Conservation (phyloP, 2,329 filamentous ascomycete genomes). For the Aspergillus melleus region DNA sequence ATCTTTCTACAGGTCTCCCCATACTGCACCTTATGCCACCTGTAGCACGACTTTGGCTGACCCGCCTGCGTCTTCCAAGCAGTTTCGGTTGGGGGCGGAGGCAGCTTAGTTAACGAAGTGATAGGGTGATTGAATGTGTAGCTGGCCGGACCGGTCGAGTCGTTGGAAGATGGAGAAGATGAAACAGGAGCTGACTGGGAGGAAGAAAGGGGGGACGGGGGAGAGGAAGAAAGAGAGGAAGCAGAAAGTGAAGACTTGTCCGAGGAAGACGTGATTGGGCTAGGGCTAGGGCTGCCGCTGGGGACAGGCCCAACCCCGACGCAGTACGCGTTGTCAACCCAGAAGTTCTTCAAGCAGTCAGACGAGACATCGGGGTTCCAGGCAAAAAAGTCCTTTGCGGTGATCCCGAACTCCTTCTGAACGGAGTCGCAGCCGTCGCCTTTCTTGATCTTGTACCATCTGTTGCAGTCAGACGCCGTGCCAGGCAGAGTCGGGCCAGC, state of each 20-base stretch:
- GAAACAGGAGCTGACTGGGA: not conserved
- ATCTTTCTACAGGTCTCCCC: slow-evolving; percentile 15
- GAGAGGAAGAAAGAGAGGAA: not conserved
- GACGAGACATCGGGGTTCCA: slow-evolving; percentile 10
- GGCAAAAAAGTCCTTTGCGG: slow-evolving; percentile 5
- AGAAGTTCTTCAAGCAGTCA: slow-evolving; percentile 11
- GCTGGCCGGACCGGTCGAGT: not conserved
- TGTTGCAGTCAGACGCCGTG: slow-evolving; percentile 7
- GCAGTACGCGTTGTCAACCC: slow-evolving; percentile 12
- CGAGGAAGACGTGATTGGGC: not conserved
- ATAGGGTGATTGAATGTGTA: slow-evolving; percentile 13
- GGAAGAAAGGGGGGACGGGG: not conserved
- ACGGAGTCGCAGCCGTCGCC: slow-evolving; percentile 9
- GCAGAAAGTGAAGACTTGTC: not conserved
- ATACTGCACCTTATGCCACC: slow-evolving; percentile 11
- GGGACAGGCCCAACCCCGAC: slow-evolving; percentile 7
- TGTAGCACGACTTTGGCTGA: slow-evolving; percentile 8
- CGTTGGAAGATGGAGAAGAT: not conserved
- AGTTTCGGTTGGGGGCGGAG: not conserved
- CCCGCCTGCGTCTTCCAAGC: slow-evolving; percentile 14
- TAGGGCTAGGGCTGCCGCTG: not conserved
- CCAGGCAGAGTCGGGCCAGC: slow-evolving; percentile 8
- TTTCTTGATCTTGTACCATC: slow-evolving; percentile 12
- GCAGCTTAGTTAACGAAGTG: slow-evolving; percentile 2
- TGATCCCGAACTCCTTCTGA: slow-evolving; percentile 2